These are phyloP conservation scores for Pythium angustatum DNA, from an alignment of 352 stramenopile genomes.

Conservation along the genomic window DNA sequence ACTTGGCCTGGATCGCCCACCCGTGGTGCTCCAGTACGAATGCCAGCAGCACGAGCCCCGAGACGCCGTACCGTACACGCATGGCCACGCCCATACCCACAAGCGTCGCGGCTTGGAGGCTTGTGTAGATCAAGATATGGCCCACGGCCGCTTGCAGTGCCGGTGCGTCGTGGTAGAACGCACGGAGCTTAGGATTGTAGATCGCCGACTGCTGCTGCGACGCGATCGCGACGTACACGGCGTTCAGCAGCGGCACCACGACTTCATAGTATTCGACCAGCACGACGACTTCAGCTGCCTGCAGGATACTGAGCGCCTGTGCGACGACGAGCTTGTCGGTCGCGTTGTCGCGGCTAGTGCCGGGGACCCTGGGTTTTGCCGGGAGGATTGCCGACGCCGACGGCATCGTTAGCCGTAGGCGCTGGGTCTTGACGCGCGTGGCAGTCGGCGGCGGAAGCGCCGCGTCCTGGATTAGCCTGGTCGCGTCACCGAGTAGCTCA, in stretches of 20 bases:
- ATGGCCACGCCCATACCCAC: constrained; percentile 16
- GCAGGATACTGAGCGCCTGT: constrained; percentile 3
- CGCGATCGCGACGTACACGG: constrained; percentile 9
- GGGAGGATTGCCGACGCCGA: neutral
- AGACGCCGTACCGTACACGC: constrained; percentile 15
- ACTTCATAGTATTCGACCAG: constrained; percentile 16
- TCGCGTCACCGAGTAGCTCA: neutral
- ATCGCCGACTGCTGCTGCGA: neutral
- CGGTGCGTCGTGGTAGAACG: neutral
- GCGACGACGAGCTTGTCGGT: neutral
- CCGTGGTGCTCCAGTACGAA: constrained; percentile 20
- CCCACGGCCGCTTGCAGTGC: neutral
- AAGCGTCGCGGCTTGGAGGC: constrained; percentile 8
- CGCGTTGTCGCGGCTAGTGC: neutral
- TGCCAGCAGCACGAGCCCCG: constrained; percentile 4
- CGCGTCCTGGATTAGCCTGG: neutral
- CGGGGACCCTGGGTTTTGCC: too few relatives aligned
- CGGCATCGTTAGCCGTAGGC: too few relatives aligned
- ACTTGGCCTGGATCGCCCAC: constrained; percentile 17
- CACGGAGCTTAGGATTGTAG: constrained; percentile 1
- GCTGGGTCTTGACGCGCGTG: neutral
- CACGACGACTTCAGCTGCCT: constrained; percentile 4
- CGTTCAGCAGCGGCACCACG: constrained; percentile 3
- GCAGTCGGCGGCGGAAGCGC: neutral
- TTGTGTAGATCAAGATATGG: constrained; percentile 17